Base-by-base conservation (phyloP, 352 stramenopile genomes). In the Discostella stelligera region DNA sequence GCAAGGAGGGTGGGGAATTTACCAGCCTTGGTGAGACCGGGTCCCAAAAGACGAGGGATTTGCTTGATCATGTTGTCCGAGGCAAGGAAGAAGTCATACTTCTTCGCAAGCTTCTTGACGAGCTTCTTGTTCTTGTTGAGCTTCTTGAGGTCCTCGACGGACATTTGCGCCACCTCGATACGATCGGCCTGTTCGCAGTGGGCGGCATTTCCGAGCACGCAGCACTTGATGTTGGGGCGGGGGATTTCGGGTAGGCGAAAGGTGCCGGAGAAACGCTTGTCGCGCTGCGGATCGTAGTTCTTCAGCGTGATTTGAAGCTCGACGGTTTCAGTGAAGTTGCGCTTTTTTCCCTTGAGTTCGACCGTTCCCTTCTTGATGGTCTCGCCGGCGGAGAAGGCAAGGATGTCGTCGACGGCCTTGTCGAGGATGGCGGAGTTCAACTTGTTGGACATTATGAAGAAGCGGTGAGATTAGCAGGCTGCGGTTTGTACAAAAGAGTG, bases 111-210 rank as follows among this genome's bases (percentile, higher is more conserved):
- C 93, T 99, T 99, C 95, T 99, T 99, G 78, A 99, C 98, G 59
- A 99, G 90, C 93, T 99, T 99, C 95, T 99, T 99, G 95, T 99
- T 98, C 94, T 99, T 99, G 97, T 99, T 99, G 82, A 99, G 98
- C 90, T 99, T 99, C 94, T 99, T 99, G 39, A 99, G 88, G 86
- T 99, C 97, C 81, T 99, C 97, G 74, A 99, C 96, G 73, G 93
- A 98, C 96, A 99, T 99, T 91, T 94, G 96, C 79, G 98, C 95
- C 63, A 98, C 95, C 80, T 96, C 96, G 62, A 98, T 95, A 88
- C 98, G 96, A 88, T 99, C 96, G 67, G 96, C 97, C 89, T 98
- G 93, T 84, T 99, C 96, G 80, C 96, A 98, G 89, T 99, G 97
- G 37, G 97, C 94, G 78, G 97, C 97, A 86, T 99, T 99, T 90